These are phyloP conservation scores for Gloeopeniophorella convolvens DNA, from an alignment of 768 basidiomycete species.

Conservation along the genomic window DNA sequence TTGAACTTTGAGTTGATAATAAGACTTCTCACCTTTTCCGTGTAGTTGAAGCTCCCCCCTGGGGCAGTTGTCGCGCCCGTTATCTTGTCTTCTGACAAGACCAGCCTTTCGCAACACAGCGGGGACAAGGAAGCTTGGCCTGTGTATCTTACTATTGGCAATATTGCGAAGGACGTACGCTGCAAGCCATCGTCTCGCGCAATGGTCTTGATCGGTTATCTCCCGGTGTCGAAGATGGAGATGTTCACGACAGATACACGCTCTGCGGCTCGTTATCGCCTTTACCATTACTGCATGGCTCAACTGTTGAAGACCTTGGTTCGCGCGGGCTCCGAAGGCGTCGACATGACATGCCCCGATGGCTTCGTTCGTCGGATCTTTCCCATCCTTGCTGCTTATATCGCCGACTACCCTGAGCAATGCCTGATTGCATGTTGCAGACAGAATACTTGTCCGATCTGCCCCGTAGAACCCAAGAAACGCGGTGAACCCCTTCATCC, in stretches of 20 bases:
- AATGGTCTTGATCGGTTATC: slow-evolving; percentile 34
- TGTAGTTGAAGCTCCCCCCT: slow-evolving; percentile 3
- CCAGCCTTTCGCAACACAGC: slow-evolving; percentile 33
- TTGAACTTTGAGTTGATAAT: background rate
- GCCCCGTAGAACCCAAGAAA: slow-evolving; percentile 5
- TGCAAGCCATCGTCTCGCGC: slow-evolving; percentile 32
- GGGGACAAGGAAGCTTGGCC: slow-evolving; percentile 40
- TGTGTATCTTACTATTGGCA: slow-evolving; percentile 39
- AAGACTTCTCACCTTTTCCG: slow-evolving; percentile 1
- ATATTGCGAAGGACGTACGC: slow-evolving; percentile 35
- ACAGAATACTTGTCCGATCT: slow-evolving; percentile 21
- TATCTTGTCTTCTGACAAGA: slow-evolving; percentile 43
- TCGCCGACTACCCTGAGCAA: slow-evolving; percentile 43
- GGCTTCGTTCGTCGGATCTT: slow-evolving; percentile 27
- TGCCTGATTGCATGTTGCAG: slow-evolving; percentile 29
- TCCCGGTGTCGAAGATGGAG: slow-evolving; percentile 32
- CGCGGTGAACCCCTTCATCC: slow-evolving; percentile 10
- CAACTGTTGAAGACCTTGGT: slow-evolving; percentile 29
- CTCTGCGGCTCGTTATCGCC: slow-evolving; percentile 18
- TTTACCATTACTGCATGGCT: slow-evolving; percentile 36
- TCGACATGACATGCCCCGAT: slow-evolving; percentile 33
- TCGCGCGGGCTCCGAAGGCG: slow-evolving; percentile 27
- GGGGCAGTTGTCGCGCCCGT: slow-evolving; percentile 35
- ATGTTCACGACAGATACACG: slow-evolving; percentile 23
- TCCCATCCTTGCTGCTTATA: no score